These are phyloP conservation scores for Salisapilia sapeloensis DNA, from an alignment of 352 stramenopile species.

Conservation along the genomic window DNA sequence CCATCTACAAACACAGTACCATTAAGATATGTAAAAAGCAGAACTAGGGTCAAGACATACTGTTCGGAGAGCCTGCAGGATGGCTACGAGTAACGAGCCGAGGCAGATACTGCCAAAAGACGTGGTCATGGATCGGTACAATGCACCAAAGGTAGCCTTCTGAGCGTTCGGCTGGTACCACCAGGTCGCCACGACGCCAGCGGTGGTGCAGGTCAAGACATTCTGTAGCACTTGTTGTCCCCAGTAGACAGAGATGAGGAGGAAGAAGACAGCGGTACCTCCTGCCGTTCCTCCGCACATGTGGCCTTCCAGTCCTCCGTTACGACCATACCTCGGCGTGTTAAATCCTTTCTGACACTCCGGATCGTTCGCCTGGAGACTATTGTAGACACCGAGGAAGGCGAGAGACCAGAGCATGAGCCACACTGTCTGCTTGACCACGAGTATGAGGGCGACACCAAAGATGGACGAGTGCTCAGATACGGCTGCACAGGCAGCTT, in stretches of 20 bases:
- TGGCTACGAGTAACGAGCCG: constrained; percentile 73
- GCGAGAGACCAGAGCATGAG: constrained; percentile 52
- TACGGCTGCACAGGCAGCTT: constrained; percentile 42
- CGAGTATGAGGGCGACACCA: constrained; percentile 34
- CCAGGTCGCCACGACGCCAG: constrained; percentile 65
- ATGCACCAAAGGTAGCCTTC: constrained; percentile 36
- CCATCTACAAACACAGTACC: constrained; percentile 20
- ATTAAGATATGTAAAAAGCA: neutral
- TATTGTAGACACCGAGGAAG: constrained; percentile 48
- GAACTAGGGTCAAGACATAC: constrained; percentile 6
- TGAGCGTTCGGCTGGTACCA: constrained; percentile 60
- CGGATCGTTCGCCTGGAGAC: constrained; percentile 48
- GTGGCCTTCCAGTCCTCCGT: constrained; percentile 9
- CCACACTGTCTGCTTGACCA: constrained; percentile 62
- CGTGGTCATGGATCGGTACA: constrained; percentile 69
- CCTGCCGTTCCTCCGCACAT: constrained; percentile 42
- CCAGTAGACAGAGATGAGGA: constrained; percentile 75
- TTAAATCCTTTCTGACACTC: constrained; percentile 28
- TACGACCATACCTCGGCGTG: constrained; percentile 7
- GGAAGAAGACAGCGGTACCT: constrained; percentile 52
- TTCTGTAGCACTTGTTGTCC: constrained; percentile 76
- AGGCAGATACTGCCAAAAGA: constrained; percentile 73
- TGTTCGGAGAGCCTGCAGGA: constrained; percentile 65
- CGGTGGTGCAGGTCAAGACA: constrained; percentile 63
- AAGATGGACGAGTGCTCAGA: constrained; percentile 43